phyloP scores from a whole-genome alignment of 306 rosid genomes.

The Acacia melanoxylon region DNA sequence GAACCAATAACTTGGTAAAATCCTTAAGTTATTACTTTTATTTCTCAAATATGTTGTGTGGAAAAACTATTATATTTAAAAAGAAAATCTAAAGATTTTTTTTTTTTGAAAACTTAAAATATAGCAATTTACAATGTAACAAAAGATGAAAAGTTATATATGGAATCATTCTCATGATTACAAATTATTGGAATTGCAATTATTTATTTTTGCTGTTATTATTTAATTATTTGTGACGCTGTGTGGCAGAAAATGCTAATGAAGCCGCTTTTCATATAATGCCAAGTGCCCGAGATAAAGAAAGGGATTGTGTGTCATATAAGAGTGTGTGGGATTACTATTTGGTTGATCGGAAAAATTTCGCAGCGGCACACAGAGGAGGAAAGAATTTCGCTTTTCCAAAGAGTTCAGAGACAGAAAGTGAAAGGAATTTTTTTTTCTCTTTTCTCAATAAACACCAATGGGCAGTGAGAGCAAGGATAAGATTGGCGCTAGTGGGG shows the following conservation, averaged over 20 bases:
- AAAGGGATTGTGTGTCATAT: conserved; percentile 3
- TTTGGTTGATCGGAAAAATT: neutral
- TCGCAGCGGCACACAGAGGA: neutral
- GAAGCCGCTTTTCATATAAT: neutral
- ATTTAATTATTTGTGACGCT: neutral
- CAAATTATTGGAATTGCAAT: neutral
- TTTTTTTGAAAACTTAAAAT: too few species aligned
- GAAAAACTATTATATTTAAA: too few species aligned
- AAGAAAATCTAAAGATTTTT: too few species aligned
- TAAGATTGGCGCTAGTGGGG: neutral
- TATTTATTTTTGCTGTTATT: neutral
- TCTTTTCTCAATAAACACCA: neutral
- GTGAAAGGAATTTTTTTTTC: neutral
- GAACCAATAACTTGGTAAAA: too few species aligned
- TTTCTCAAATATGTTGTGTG: too few species aligned
- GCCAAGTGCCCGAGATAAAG: conserved; percentile 3
- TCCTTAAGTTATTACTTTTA: too few species aligned
- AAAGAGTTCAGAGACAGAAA: neutral
- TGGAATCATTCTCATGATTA: neutral
- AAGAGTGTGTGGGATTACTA: neutral
- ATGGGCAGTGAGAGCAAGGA: conserved; percentile 20
- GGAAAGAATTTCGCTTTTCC: neutral
- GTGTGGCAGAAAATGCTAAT: conserved; percentile 1
- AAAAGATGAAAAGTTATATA: neutral
- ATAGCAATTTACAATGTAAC: too few species aligned